A percentile compares a stretch with the other conserved stretches of the same genome.
These are phyloP conservation scores for Sporothrix globosa DNA, from an alignment of 2,329 filamentous ascomycete species.

Conservation along the genomic window DNA sequence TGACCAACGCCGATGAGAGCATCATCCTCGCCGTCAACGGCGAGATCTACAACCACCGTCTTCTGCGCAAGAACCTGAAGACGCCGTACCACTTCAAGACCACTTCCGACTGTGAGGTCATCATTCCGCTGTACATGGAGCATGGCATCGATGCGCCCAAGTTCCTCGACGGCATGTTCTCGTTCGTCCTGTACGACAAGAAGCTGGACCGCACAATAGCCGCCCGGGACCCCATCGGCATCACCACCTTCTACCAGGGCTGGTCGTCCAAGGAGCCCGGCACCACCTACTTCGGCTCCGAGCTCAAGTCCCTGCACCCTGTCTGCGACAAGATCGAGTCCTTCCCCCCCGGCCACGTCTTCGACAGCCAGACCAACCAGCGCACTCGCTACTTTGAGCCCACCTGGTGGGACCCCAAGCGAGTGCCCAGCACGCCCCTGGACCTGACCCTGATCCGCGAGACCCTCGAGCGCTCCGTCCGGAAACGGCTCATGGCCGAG, in stretches of 20 bases:
- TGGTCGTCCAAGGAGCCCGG: slow-evolving; percentile 81
- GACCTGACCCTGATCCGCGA: slow-evolving; percentile 82
- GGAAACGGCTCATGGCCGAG: slow-evolving; percentile 98
- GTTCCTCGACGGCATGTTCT: slow-evolving; percentile 98
- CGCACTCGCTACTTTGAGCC: slow-evolving; percentile 89
- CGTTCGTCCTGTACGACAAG: slow-evolving; percentile 97
- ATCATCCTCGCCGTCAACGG: slow-evolving; percentile 96
- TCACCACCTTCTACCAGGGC: slow-evolving; percentile 97
- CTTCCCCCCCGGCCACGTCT: slow-evolving; percentile 94
- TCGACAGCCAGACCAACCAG: slow-evolving; percentile 87
- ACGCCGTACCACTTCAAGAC: slow-evolving; percentile 95
- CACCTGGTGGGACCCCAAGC: slow-evolving; percentile 83
- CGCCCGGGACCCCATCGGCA: slow-evolving; percentile 92
- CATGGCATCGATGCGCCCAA: slow-evolving; percentile 90
- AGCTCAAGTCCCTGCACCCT: slow-evolving; percentile 88
- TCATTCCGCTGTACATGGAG: slow-evolving; percentile 95
- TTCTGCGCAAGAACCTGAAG: slow-evolving; percentile 85
- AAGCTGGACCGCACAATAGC: slow-evolving; percentile 88
- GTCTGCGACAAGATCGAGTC: slow-evolving; percentile 94
- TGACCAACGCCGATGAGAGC: slow-evolving; percentile 86
- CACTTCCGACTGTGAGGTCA: slow-evolving; percentile 97
- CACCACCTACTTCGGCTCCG: slow-evolving; percentile 93
- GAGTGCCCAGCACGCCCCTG: slow-evolving; percentile 76
- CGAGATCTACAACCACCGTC: slow-evolving; percentile 99
- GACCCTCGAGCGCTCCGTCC: slow-evolving; percentile 84